Evolutionary conservation across 1,284 basidiomycete species (phyloP), one percentile per base, ranked within the genome.

Genomic region (Leccinum subspadiceum): DNA sequence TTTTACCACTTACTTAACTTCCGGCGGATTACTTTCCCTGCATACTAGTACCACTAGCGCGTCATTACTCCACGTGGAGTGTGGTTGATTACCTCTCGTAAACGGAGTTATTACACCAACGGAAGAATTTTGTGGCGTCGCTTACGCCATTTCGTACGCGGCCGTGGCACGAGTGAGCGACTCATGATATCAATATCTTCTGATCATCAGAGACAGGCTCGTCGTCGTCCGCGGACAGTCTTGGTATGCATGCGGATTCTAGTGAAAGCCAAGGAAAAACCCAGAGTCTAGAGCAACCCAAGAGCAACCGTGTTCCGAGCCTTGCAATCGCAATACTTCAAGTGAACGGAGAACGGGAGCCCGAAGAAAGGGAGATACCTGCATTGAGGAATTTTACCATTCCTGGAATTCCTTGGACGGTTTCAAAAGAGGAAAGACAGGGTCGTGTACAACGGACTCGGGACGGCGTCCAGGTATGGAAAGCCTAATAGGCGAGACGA

Each of bases 171-270:
- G 33, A 26, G 41, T 7, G 51, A 53, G 37, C 44, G 22, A 31
- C 5, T 48, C 33, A 15, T 10, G 9, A n/a, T 9, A 2, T 15
- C 29, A 6, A 51, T 31, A 54, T 64, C 53, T 35, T 35, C 12
- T 13, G 12, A 35, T 35, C 12, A 31, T 31, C 29, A 12, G 46
- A 53, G n/a, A 17, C 12, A 13, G 8, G 46, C 20, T 17, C 17
- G 15, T 39, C 33, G 37, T 44, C 29, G 15, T 56, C 68, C 62
- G 62, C 64, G 59, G 66, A 66, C 49, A 39, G 35, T 4, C 29
- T 37, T 20, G 44, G 41, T 29, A 31, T 22, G 39, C 9, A 49
- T 20, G 33, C 54, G 20, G 12, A 24, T 41, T 35, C 24, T 44
- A 57, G 39, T 33, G 50, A 24, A 20, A 15, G 65, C 59, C 63